Base-by-base conservation (phyloP, 2,329 filamentous ascomycete genomes). In the Beauveria medogensis region DNA sequence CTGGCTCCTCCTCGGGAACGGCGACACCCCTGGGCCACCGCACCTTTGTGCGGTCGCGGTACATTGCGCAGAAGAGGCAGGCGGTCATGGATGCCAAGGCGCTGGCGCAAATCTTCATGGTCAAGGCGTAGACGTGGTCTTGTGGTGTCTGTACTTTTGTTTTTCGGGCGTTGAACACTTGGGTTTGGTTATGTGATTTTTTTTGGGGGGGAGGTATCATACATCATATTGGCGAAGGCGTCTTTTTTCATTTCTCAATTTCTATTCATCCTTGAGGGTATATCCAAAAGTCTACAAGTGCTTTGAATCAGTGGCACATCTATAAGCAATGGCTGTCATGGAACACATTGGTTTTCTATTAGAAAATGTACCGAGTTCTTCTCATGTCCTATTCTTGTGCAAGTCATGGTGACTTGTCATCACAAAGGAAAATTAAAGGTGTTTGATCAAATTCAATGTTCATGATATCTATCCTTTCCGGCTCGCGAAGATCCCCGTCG, bases 1-100 rank as follows among this genome's bases (percentile, higher is more conserved):
- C 40, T 5, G 75, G 16, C n/a, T 46, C 44, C 5, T 10, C 18
- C 5, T 76, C 77, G 53, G 76, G 75, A 58, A 77, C 74, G 51
- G 78, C 78, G 30, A 80, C 76, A 34, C 78, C 79, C 62, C 76
- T 72, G 63, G 75, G 74, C 9, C 85, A 82, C 54, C 83, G 91
- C 65, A 90, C 92, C 71, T 83, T 89, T 59, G 85, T 92, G 52
- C 81, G 93, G 64, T 86, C 90, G 66, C 82, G 91, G 63, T 91
- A 92, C 73, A 96, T 97, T 69, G 88, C 88, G 61, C 90, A 94
- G 68, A 97, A 97, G 79, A 87, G 86, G 68, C 84, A 88, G 77
- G 92, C 92, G 2, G 83, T 92, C 62, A 82, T 91, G 77, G 90
- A 97, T 72, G 82, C 87, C 54, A 86, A 88, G 69, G 90, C 92